phyloP scores from a whole-genome alignment of 768 basidiomycete species.

The Saitozyma sp. region DNA sequence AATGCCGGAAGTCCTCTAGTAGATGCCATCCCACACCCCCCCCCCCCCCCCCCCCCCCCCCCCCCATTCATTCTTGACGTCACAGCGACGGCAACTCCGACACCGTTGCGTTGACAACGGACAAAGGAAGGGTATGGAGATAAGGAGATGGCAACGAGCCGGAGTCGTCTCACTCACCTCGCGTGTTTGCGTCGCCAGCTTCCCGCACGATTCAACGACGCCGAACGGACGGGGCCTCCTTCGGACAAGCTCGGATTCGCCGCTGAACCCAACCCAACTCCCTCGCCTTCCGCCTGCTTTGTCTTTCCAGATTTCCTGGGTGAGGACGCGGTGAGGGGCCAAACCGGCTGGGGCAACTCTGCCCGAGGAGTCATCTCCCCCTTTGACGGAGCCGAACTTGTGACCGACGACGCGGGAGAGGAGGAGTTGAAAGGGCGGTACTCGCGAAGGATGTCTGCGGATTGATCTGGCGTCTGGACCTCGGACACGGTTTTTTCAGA shows the following conservation, averaged over 20 bases:
- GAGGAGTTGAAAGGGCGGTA: not conserved
- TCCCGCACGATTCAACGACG: conserved; percentile 20
- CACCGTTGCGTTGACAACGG: too few species aligned
- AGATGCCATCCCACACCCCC: too few species aligned
- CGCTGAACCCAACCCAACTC: too few species aligned
- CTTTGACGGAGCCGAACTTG: conserved; percentile 27
- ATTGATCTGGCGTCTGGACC: too few species aligned
- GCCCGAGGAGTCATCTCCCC: conserved; percentile 34
- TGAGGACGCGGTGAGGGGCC: conserved; percentile 24
- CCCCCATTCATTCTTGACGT: not conserved
- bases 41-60: too few species aligned
- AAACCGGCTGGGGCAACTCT: conserved; percentile 31
- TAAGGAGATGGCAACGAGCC: too few species aligned
- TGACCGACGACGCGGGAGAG: conserved; percentile 3
- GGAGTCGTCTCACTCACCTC: conserved; percentile 28
- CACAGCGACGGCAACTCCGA: too few species aligned
- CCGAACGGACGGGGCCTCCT: not conserved
- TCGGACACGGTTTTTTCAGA: too few species aligned
- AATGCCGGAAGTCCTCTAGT: too few species aligned
- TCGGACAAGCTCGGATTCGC: too few species aligned
- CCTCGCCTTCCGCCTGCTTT: not conserved
- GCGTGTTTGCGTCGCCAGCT: conserved; percentile 38
- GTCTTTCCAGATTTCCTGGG: not conserved
- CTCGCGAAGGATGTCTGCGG: too few species aligned
- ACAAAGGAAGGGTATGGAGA: too few species aligned